Evolutionary conservation across 129 eudicot species (phyloP).

Genomic region (Pseudognaphalium luteoalbum): DNA sequence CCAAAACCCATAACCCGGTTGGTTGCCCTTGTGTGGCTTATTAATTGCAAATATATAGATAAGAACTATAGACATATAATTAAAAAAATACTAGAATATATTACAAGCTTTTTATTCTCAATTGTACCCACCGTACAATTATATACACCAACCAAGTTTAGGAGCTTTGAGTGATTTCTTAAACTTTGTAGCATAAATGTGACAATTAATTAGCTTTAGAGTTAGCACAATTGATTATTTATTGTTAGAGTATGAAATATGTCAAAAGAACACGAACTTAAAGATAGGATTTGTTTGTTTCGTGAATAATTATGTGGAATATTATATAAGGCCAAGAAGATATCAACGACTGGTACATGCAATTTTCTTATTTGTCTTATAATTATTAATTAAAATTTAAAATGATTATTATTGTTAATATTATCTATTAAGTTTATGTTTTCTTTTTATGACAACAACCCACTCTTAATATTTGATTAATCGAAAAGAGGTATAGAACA

Average conservation of each 20-base stretch:
- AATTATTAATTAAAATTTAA: no score
- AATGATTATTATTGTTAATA: no score
- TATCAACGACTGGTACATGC: no score
- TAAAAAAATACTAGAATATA: neutral
- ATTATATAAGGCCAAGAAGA: no score
- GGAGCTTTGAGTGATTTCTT: neutral
- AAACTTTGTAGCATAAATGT: neutral
- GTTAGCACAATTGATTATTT: neutral
- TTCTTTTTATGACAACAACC: no score
- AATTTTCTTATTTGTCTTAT: no score
- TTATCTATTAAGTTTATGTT: no score
- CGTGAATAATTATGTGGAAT: no score
- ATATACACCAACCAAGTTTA: neutral
- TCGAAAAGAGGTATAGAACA: no score
- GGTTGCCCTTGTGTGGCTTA: neutral
- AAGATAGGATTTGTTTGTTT: neutral
- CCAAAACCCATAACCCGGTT: slow-evolving; percentile 23
- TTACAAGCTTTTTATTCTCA: neutral
- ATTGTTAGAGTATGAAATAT: no score
- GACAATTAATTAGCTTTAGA: neutral
- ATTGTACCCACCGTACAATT: neutral
- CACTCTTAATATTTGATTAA: no score
- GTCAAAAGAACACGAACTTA: neutral
- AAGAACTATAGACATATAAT: neutral
- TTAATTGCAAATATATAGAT: neutral